phyloP scores from a whole-genome alignment of 768 basidiomycete species.

The Suillus ampliporus region DNA sequence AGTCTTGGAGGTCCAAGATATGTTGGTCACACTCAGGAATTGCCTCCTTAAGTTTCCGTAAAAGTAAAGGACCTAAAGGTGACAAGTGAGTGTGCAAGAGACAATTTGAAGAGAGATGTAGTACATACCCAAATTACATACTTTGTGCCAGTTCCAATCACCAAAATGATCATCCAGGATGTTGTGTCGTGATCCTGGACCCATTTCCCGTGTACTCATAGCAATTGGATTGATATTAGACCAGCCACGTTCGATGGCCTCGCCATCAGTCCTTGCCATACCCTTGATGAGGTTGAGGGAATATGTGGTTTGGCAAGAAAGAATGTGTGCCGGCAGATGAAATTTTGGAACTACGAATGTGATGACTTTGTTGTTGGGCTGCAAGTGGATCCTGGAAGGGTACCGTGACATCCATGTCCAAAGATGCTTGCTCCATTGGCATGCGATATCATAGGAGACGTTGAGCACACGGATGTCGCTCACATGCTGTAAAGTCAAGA shows the following conservation, averaged over 20 bases:
- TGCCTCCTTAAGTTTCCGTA: slow-evolving; percentile 10
- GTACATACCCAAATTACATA: slow-evolving; percentile 23
- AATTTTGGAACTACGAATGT: slow-evolving; percentile 14
- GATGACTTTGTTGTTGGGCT: slow-evolving; percentile 1
- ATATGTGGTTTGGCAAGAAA: too few relatives aligned
- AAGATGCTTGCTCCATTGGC: too few relatives aligned
- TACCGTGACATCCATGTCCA: not conserved
- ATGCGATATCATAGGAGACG: slow-evolving; percentile 12
- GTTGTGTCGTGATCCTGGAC: too few relatives aligned
- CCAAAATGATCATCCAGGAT: too few relatives aligned
- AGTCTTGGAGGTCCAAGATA: not conserved
- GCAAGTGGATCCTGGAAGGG: not conserved
- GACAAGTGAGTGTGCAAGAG: slow-evolving; percentile 20
- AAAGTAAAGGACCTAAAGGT: slow-evolving; percentile 29
- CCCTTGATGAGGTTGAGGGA: too few relatives aligned
- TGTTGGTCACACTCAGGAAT: not conserved
- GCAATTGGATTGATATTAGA: too few relatives aligned
- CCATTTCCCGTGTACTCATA: too few relatives aligned
- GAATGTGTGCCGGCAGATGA: too few relatives aligned
- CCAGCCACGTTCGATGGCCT: too few relatives aligned
- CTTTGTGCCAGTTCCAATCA: too few relatives aligned
- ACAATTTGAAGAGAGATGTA: slow-evolving; percentile 40
- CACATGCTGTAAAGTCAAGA: not conserved
- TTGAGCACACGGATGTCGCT: not conserved
- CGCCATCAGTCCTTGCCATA: too few relatives aligned